phyloP scores from a whole-genome alignment of 2,329 filamentous ascomycete genomes.

The Teratosphaeriaceae sp. region DNA sequence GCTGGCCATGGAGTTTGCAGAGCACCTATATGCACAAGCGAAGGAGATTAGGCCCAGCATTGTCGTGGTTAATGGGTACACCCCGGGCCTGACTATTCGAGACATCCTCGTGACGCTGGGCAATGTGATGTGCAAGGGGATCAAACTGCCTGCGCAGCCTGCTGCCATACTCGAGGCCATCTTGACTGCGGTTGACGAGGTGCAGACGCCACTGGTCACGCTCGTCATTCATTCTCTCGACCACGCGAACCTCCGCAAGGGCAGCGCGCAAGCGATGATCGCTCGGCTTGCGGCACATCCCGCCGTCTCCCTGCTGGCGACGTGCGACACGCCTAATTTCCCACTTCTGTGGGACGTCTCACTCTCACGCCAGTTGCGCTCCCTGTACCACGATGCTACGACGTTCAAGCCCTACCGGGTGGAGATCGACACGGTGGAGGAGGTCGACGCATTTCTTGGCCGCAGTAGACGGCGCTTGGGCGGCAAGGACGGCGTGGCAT shows the following conservation, averaged over 20 bases:
- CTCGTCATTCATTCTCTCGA: slow-evolving; percentile 76
- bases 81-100: slow-evolving; percentile 57
- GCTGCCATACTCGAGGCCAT: slow-evolving; percentile 62
- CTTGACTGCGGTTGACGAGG: slow-evolving; percentile 49
- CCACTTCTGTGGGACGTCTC: slow-evolving; percentile 83
- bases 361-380: slow-evolving; percentile 74
- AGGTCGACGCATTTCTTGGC: slow-evolving; percentile 80
- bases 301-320: slow-evolving; percentile 66
- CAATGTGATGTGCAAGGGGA: slow-evolving; percentile 48
- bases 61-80: slow-evolving; percentile 82
- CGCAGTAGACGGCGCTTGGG: slow-evolving; percentile 72
- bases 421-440: slow-evolving; percentile 80
- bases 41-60: slow-evolving; percentile 45
- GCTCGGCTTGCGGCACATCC: slow-evolving; percentile 70
- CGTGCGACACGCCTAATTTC: slow-evolving; percentile 83
- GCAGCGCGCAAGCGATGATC: slow-evolving; percentile 63
- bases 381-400: slow-evolving; percentile 89
- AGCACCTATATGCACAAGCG: slow-evolving; percentile 53
- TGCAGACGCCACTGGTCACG: slow-evolving; percentile 32
- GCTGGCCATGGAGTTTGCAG: slow-evolving; percentile 69
- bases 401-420: slow-evolving; percentile 70
- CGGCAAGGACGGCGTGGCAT: slow-evolving; percentile 85
- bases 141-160: slow-evolving; percentile 58
- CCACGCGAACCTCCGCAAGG: slow-evolving; percentile 65
- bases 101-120: slow-evolving; percentile 66